phyloP scores from a whole-genome alignment of 1,284 basidiomycete species.

The Pisolithus thermaeus region DNA sequence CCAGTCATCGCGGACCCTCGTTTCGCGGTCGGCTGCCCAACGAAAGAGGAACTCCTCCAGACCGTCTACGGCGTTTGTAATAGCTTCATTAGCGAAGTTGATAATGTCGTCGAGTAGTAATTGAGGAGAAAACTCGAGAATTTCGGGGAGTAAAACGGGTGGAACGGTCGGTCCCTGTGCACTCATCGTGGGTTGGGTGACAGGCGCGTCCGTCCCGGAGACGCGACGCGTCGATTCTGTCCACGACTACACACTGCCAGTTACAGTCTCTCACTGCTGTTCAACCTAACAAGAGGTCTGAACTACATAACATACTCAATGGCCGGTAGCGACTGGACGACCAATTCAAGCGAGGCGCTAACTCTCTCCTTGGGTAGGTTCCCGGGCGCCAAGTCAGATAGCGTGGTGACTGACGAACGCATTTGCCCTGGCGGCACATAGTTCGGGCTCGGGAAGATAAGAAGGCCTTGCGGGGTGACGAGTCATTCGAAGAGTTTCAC shows the following conservation, averaged over 20 bases:
- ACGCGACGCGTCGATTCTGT: conserved; percentile 24
- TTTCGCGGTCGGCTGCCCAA: conserved; percentile 56
- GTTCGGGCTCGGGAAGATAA: conserved; percentile 63
- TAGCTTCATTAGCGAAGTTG: conserved; percentile 61
- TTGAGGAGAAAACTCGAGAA: conserved; percentile 63
- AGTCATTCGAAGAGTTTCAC: conserved; percentile 62
- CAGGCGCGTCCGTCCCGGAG: not conserved
- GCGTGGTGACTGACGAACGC: conserved; percentile 4
- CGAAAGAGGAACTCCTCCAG: conserved; percentile 67
- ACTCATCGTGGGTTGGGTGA: conserved; percentile 18
- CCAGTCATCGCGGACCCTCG: conserved; percentile 38
- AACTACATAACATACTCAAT: conserved; percentile 7
- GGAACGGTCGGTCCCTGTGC: conserved; percentile 31
- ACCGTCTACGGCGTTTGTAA: conserved; percentile 64
- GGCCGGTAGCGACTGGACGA: conserved; percentile 57
- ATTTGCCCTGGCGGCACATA: conserved; percentile 19
- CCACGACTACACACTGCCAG: not conserved
- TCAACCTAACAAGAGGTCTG: not conserved
- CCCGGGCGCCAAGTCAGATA: not conserved
- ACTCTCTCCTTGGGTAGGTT: conserved; percentile 62
- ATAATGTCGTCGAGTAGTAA: conserved; percentile 65
- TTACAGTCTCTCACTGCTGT: not conserved
- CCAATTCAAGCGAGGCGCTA: conserved; percentile 77
- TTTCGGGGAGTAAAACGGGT: conserved; percentile 54
- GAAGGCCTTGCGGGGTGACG: conserved; percentile 52